Base-by-base conservation (phyloP, 495 filamentous ascomycete genomes). In the Hypoxylon lienhwacheense region DNA sequence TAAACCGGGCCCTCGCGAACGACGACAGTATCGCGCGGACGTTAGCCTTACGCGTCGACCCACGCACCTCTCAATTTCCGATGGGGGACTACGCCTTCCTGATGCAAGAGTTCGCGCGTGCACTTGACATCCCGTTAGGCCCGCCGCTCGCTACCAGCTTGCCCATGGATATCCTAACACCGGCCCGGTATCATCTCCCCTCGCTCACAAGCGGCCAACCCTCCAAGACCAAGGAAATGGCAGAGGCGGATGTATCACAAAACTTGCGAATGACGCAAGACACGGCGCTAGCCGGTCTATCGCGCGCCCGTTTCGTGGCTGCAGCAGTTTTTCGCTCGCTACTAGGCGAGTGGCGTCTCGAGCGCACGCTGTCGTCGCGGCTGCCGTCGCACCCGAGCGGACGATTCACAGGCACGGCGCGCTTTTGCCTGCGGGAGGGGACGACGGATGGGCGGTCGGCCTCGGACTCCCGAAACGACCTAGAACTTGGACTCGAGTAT, bases 31-130 rank as follows among this genome's bases (percentile, higher is more conserved):
- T 81, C 44, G 55, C 71, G 17, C 59, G 68, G 2, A 78, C 74
- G 5, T 45, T 82, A 14, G 45, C 46, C 5, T 68, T 81, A 0
- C 71, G 78, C 16, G 56, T 63, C 10, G 66, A 77, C 52, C 69
- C 53, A 2, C 66, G 62, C 32, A 69, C 44, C 62, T 86, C 82
- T 0, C 87, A 91, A 54, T 92, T 87, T 50, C 88, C 88, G 17
- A 89, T 90, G 81, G 82, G 81, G 15, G 90, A 95, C 66, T 92
- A 92, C 66, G 67, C 87, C 11, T 90, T 84, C 39, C 68, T 90
- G 2, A 85, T 95, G 80, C 85, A 91, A 59, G 78, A 82, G 4
- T 82, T 90, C 49, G 75, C 85, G 5, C 48, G 65, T 5, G 78
- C 81, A 1, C 54, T 90, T 10, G 74, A 66, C 0, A 72, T 85